Base-by-base conservation (phyloP, 1,284 basidiomycete species). In the Macrocystidia cucumis region DNA sequence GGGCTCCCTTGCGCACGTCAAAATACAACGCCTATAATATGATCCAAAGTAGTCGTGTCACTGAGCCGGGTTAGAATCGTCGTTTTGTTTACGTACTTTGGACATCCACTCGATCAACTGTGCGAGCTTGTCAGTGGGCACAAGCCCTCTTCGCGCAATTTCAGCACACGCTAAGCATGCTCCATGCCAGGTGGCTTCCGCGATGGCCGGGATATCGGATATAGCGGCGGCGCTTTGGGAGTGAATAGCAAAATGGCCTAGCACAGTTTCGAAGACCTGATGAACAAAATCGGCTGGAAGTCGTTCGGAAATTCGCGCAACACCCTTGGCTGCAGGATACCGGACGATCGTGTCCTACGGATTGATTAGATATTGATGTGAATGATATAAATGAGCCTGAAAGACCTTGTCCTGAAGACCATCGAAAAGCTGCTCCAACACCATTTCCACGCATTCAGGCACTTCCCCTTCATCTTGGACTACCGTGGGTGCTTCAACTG, bases 121-220 rank as follows among this genome's bases (percentile, higher is more conserved):
- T 3, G 69, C 56, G 18, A 93, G 65, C 26, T 70, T 67, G 28
- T 71, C 62, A 31, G 67, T 56, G 4, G 67, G 55, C 19, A 95
- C 65, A 32, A 95, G 67, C 17, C 82, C 84, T 44, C 91, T 68
- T 25, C 95, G 74, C 12, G 88, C 86, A 59, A 96, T 74, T 62
- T 98, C 95, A 4, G 95, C 95, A 36, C 91, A 80, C 7, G 90
- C 89, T 23, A 99, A 71, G 49, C 85, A 92, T 3, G 91, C 86
- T 4, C 96, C 96, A 56, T 99, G 95, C 91, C 95, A 97, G 20
- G 88, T 87, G 40, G 72, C 69, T 57, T 98, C 93, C 40, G 77
- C 80, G 36, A 78, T 63, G 8, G 85, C 72, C 22, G 85, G 76
- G 43, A 89, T 71, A 43, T 90, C 82, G 44, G 83, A 72, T 36